Evolutionary conservation across 108 stramenopile genomes (phyloP).

Genomic region (Stephanodiscus minutulus): DNA sequence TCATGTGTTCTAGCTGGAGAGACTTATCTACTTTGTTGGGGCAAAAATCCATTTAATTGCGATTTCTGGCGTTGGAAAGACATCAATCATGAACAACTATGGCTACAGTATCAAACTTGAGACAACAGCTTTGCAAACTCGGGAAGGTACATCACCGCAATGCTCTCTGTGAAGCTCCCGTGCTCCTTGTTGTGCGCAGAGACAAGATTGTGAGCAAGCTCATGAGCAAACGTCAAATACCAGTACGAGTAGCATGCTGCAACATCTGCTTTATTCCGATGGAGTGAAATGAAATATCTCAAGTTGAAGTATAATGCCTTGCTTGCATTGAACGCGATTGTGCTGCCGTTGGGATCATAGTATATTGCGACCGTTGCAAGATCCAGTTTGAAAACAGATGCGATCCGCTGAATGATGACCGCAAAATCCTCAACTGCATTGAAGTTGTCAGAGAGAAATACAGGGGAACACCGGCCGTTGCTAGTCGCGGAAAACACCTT

Average conservation of each 20-base stretch:
- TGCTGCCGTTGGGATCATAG: slow-evolving; percentile 65
- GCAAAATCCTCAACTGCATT: slow-evolving; percentile 67
- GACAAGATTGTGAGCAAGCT: slow-evolving; percentile 73
- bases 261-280: slow-evolving; percentile 29
- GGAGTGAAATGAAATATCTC: slow-evolving; percentile 64
- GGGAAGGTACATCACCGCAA: slow-evolving; percentile 31
- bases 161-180: slow-evolving; percentile 29
- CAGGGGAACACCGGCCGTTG: slow-evolving; percentile 33
- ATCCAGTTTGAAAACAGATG: slow-evolving; percentile 50
- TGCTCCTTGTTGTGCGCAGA: slow-evolving; percentile 67
- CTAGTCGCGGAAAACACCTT: slow-evolving; percentile 55
- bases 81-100: not conserved
- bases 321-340: slow-evolving; percentile 77
- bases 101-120: not conserved
- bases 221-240: slow-evolving; percentile 65
- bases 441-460: slow-evolving; percentile 53
- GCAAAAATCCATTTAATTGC: not conserved
- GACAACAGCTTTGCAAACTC: slow-evolving; percentile 19
- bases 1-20: no score
- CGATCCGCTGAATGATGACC: slow-evolving; percentile 58
- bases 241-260: slow-evolving; percentile 75
- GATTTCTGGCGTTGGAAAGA: not conserved
- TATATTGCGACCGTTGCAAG: slow-evolving; percentile 60
- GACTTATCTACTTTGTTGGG: no score
- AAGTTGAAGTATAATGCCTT: slow-evolving; percentile 76